phyloP scores from a whole-genome alignment of 768 basidiomycete species.

The Omphalotus guepiniiformis region DNA sequence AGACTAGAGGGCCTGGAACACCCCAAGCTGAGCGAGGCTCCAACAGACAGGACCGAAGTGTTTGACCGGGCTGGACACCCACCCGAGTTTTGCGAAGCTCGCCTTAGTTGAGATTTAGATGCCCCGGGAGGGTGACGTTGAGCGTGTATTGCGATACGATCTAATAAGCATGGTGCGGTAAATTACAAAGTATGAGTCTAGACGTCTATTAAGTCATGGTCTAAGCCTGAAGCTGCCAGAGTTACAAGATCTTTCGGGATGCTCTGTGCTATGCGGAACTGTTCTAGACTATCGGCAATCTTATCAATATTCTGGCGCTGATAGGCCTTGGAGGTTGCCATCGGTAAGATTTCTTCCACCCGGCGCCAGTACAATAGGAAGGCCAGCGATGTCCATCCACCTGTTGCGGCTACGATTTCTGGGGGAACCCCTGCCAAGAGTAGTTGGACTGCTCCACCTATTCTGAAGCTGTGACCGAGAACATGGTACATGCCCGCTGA shows the following conservation, averaged over 20 bases:
- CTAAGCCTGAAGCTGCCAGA: background rate
- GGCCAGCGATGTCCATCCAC: conserved; percentile 28
- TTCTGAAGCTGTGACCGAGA: conserved; percentile 23
- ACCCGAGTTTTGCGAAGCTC: conserved; percentile 1
- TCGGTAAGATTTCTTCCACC: conserved; percentile 17
- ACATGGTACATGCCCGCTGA: conserved; percentile 4
- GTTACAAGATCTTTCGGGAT: background rate
- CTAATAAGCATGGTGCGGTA: background rate
- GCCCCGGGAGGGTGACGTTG: background rate
- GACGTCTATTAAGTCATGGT: background rate
- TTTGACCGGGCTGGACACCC: background rate
- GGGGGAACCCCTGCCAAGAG: conserved; percentile 24
- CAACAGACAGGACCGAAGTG: background rate
- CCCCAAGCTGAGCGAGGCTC: conserved; percentile 5
- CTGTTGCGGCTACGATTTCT: conserved; percentile 27
- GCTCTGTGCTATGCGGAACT: no score
- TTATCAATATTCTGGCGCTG: background rate
- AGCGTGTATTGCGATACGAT: background rate
- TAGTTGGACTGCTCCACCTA: conserved; percentile 24
- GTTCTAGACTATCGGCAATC: no score
- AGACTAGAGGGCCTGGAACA: background rate
- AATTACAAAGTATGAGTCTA: background rate
- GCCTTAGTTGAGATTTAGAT: background rate
- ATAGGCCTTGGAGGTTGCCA: background rate
- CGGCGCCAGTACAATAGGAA: conserved; percentile 27